These are phyloP conservation scores for Flaveria bidentis DNA, from an alignment of 129 eudicot species.

Conservation along the genomic window DNA sequence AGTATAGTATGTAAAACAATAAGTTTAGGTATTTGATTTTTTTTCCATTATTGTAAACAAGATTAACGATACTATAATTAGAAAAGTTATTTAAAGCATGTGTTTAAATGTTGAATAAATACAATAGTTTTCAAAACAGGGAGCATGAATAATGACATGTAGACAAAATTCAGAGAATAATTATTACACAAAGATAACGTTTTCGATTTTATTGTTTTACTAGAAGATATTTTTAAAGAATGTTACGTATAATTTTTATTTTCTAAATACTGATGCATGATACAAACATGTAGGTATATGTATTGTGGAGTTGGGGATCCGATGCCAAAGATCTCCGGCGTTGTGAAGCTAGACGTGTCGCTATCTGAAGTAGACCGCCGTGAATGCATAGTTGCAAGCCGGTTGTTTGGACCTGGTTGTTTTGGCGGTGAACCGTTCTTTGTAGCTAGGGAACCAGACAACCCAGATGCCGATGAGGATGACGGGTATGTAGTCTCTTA, in stretches of 20 bases:
- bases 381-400: constrained; percentile 71
- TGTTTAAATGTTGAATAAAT: neutral
- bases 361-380: constrained; percentile 42
- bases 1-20: no score
- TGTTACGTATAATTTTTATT: neutral
- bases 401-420: constrained; percentile 61
- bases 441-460: constrained; percentile 57
- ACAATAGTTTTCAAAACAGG: neutral
- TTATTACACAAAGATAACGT: neutral
- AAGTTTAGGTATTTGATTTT: no score
- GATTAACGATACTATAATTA: neutral
- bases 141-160: neutral
- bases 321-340: constrained; percentile 61
- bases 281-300: constrained; percentile 38
- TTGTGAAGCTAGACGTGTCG: constrained; percentile 65
- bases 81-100: neutral
- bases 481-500: constrained; percentile 68
- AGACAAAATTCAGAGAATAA: neutral
- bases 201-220: neutral
- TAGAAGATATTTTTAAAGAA: neutral
- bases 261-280: no score
- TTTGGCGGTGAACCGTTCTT: constrained; percentile 80
- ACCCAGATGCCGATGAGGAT: constrained; percentile 56
- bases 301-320: constrained; percentile 80
- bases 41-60: neutral